Evolutionary conservation across 768 basidiomycete genomes (phyloP).

Genomic region (Boletus huronensis): DNA sequence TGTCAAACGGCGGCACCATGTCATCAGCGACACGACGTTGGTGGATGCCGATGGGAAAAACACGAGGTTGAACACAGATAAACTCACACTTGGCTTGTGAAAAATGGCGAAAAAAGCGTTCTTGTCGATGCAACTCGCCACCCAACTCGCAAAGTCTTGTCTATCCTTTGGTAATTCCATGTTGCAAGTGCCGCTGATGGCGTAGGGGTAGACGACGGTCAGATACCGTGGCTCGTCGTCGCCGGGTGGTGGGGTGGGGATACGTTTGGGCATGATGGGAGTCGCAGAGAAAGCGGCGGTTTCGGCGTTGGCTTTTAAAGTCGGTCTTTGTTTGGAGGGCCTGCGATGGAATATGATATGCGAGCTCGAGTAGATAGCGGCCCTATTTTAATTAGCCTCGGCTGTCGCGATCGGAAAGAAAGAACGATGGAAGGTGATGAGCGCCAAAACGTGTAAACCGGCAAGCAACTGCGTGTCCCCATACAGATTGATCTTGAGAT

Average conservation of each 20-base stretch:
- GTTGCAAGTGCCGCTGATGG: constrained; percentile 35
- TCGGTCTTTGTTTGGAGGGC: not conserved
- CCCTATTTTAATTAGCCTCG: not conserved
- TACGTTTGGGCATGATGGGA: constrained; percentile 39
- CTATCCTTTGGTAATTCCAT: constrained; percentile 39
- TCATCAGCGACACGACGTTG: not conserved
- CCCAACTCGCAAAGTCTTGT: constrained; percentile 40
- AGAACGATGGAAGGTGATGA: not conserved
- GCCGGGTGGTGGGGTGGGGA: constrained; percentile 38
- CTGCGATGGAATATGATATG: constrained; percentile 1
- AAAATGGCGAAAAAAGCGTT: constrained; percentile 38
- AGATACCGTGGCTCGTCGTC: constrained; percentile 46
- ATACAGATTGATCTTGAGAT: not conserved
- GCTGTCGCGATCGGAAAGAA: not conserved
- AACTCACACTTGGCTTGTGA: constrained; percentile 44
- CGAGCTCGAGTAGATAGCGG: not conserved
- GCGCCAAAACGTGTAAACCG: not conserved
- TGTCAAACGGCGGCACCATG: constrained; percentile 5
- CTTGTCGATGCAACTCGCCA: constrained; percentile 39
- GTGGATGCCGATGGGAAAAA: not conserved
- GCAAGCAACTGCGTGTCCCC: not conserved
- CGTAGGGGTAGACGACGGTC: constrained; percentile 45
- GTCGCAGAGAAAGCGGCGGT: not conserved
- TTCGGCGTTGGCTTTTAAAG: not conserved
- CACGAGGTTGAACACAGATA: no score